Base-by-base conservation (phyloP, 176 grass and related monocot species). In the Eremochloa ophiuroides region DNA sequence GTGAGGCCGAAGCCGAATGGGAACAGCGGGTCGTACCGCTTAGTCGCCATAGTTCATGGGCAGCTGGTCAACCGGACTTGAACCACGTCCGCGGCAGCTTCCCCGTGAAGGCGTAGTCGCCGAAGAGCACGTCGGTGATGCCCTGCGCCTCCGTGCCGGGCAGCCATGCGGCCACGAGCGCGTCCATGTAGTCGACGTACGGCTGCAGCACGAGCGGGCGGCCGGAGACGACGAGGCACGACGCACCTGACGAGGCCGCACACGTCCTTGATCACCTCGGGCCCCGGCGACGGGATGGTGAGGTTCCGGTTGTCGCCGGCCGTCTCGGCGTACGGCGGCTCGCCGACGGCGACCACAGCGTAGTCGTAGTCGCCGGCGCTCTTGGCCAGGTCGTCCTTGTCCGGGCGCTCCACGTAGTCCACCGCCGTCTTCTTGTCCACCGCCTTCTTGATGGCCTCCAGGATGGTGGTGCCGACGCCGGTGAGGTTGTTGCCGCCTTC, bases 81-180 rank as follows among this genome's bases (percentile, higher is more conserved):
- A 97, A 94, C 94, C 94, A 97, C 23, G 91, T 97, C 37, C 91
- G n/a, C 0, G 89, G 85, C 62, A 91, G 88, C 71, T 94, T 97
- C 16, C 94, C 91, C 0, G 85, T 80, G 76, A 97, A 97, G 1
- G 85, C 91, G 37, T 94, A 88, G 77, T 97, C 91, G 0, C 94
- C 94, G 42, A 91, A 97, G 20, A 97, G 86, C 41, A 97, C 82
- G 67, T 94, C 94, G 41, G 89, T 80, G 39, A 97, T 82, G 63
- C 94, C 94, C 56, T 94, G 89, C 2, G 89, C 94, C 82, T 97
- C 94, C 7, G 87, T 89, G 1, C 91, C 94, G 0, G 94, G 94
- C 47, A 97, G 89, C 94, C 94, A 97, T 0, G 91, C 91, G 17
- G 94, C 94, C 20, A 97, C 94, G 44, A 97, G 67, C 11, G 94